Percentiles rank a stretch among this genome's conserved stretches.
phyloP scores from a whole-genome alignment of 306 rosid species.

The Delonix regia region DNA sequence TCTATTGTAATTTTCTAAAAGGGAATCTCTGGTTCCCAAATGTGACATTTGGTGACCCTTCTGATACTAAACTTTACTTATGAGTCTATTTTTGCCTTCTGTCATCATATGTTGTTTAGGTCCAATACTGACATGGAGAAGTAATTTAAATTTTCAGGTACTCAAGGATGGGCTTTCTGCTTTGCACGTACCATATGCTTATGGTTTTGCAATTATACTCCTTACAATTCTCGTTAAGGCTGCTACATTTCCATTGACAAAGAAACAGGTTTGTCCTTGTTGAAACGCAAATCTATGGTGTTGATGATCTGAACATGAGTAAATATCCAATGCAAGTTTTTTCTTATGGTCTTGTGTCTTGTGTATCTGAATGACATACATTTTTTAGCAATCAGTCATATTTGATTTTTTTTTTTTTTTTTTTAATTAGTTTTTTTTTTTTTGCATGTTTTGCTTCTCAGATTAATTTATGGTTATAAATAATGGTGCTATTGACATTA shows the following conservation, averaged over 20 bases:
- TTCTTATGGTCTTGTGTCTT: background rate
- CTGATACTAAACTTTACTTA: background rate
- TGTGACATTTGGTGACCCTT: background rate
- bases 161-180: constrained; percentile 84
- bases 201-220: constrained; percentile 95
- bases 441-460: constrained; percentile 15
- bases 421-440: too few relatives aligned
- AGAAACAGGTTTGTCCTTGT: constrained; percentile 69
- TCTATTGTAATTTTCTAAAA: background rate
- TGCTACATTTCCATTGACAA: constrained; percentile 83
- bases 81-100: constrained; percentile 19
- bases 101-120: background rate
- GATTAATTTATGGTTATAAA: constrained; percentile 9
- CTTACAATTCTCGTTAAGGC: constrained; percentile 87
- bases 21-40: background rate
- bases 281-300: constrained; percentile 19
- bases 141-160: constrained; percentile 53
- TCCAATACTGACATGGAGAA: constrained; percentile 14
- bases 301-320: constrained; percentile 13
- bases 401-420: too few relatives aligned
- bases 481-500: constrained; percentile 9
- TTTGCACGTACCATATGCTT: constrained; percentile 83
- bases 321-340: constrained; percentile 9
- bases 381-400: background rate
- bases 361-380: background rate